phyloP scores from a whole-genome alignment of 257 asterid species.

The Rubia yunnanensis region DNA sequence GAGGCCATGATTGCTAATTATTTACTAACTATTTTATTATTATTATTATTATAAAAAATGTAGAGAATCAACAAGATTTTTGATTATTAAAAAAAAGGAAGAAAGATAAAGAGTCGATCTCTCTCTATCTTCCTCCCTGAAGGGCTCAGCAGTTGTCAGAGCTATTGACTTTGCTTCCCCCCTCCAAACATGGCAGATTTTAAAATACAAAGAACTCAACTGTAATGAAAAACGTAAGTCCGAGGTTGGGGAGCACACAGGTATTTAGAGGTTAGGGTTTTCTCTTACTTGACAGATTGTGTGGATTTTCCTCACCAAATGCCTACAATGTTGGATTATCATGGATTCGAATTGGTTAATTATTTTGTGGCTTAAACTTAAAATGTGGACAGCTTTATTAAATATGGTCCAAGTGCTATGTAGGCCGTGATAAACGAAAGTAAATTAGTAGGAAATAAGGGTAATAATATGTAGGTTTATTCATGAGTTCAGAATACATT shows the following conservation, averaged over 20 bases:
- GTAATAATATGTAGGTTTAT: no score
- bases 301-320: neutral
- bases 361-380: neutral
- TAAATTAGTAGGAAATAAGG: no score
- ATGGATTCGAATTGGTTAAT: neutral
- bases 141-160: neutral
- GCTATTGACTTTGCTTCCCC: neutral
- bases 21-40: neutral
- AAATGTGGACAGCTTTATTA: constrained; percentile 6
- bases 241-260: neutral
- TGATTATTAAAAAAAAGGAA: constrained; percentile 11
- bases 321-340: constrained; percentile 21
- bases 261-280: neutral
- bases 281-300: neutral
- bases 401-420: neutral
- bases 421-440: neutral
- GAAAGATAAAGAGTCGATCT: constrained; percentile 35
- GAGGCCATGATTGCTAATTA: constrained; percentile 32
- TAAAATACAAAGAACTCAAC: neutral
- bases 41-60: neutral
- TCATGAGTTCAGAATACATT: no score
- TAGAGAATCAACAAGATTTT: neutral
- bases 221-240: neutral
- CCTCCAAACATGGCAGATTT: neutral
- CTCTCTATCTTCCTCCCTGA: constrained; percentile 24